Conservation (phyloP, 169 alveolate species). For the Plasmodium malariae region DNA sequence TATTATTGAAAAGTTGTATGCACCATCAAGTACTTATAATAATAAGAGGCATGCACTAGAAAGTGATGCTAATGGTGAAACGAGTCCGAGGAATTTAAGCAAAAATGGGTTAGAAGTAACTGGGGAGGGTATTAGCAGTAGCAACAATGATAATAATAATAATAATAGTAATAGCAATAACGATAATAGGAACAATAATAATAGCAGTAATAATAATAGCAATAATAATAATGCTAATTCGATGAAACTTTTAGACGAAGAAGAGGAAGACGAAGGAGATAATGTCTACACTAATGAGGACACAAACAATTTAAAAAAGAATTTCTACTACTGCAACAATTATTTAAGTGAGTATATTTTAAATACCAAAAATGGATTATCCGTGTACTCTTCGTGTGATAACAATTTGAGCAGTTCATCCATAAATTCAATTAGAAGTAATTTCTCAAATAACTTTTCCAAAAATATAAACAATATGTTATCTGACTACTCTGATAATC, state of each 20-base stretch:
- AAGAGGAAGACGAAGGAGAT: neutral
- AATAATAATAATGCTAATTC: neutral
- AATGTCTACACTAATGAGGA: neutral
- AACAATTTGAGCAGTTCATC: conserved; percentile 56
- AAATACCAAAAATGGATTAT: conserved; percentile 8
- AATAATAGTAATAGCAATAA: neutral
- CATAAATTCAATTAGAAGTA: conserved; percentile 36
- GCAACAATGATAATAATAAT: neutral
- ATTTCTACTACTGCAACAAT: conserved; percentile 25
- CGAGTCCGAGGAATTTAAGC: neutral
- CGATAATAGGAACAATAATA: neutral
- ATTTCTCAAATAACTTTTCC: conserved; percentile 10
- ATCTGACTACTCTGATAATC: conserved; percentile 17
- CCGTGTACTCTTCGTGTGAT: conserved; percentile 37
- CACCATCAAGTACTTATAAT: neutral
- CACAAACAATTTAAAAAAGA: neutral
- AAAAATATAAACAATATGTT: conserved; percentile 1
- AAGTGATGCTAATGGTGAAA: neutral
- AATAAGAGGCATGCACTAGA: neutral
- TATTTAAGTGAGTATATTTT: conserved; percentile 34
- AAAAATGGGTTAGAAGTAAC: neutral
- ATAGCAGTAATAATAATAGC: neutral
- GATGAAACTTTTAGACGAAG: neutral
- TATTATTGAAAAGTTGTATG: conserved; percentile 49
- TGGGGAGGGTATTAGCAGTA: neutral